These are phyloP conservation scores for Periconia digitata DNA, from an alignment of 2,329 filamentous ascomycete species.

Conservation along the genomic window DNA sequence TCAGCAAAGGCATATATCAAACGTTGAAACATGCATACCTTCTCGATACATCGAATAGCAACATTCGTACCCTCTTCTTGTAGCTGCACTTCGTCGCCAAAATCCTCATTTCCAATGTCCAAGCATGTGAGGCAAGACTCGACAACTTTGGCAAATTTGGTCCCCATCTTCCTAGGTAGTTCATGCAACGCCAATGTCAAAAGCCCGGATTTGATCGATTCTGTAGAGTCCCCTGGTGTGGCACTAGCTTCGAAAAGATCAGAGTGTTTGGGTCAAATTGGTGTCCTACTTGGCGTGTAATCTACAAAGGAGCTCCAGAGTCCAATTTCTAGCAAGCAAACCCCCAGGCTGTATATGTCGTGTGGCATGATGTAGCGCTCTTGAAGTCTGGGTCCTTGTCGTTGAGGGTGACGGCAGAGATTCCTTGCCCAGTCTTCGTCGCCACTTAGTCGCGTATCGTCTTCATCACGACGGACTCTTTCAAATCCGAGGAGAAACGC, in stretches of 20 bases:
- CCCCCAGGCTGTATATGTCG: conserved; percentile 4
- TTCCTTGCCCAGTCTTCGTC: conserved; percentile 2
- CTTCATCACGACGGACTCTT: background rate
- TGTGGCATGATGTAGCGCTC: conserved; percentile 1
- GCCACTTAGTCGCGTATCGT: background rate
- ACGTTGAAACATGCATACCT: background rate
- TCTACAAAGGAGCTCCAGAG: conserved; percentile 1
- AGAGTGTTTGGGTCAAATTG: background rate
- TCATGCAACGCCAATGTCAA: conserved; percentile 1
- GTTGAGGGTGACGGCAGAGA: conserved; percentile 3
- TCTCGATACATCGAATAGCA: conserved; percentile 11
- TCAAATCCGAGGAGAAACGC: conserved; percentile 3
- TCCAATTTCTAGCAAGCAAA: conserved; percentile 2
- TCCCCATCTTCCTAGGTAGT: background rate
- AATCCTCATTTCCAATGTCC: conserved; percentile 9
- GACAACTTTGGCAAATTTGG: conserved; percentile 1
- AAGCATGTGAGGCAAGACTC: conserved; percentile 6
- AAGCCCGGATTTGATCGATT: background rate
- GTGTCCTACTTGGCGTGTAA: background rate
- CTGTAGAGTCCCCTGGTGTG: background rate
- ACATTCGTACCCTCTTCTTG: conserved; percentile 6
- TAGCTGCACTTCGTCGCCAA: conserved; percentile 7
- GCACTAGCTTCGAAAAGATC: background rate
- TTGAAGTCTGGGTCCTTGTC: background rate
- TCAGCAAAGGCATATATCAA: background rate